Evolutionary conservation across 2,329 filamentous ascomycete genomes (phyloP).

Genomic region (Colletotrichum cereale): DNA sequence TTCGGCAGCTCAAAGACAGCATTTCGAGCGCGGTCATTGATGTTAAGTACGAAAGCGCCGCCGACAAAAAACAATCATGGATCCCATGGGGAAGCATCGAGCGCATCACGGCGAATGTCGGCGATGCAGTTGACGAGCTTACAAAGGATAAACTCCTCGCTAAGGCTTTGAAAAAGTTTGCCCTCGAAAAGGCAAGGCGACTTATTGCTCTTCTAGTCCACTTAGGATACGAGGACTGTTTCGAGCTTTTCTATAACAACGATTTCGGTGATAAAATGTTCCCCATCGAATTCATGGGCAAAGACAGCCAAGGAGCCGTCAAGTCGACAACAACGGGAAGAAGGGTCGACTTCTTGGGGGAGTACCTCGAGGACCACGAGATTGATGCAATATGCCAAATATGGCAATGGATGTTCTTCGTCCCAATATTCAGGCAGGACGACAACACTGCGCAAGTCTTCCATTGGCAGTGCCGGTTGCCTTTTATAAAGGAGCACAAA

Average conservation of each 20-base stretch:
- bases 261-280: background rate
- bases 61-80: background rate
- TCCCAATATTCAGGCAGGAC: background rate
- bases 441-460: background rate
- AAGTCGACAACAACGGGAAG: background rate
- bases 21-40: background rate
- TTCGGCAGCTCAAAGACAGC: background rate
- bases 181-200: background rate
- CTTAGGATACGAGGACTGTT: background rate
- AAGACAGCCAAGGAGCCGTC: background rate
- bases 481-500: background rate
- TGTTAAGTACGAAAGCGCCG: background rate
- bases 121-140: background rate
- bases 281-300: background rate
- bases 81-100: background rate
- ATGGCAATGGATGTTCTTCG: conserved; percentile 7
- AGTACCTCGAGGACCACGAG: accelerated
- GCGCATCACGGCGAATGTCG: background rate
- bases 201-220: background rate
- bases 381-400: background rate
- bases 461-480: background rate
- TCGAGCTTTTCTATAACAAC: background rate
- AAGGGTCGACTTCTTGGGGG: background rate
- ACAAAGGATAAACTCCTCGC: background rate
- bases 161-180: background rate